These are phyloP conservation scores for Adansonia digitata DNA, from an alignment of 345 rosid genomes.

Conservation along the genomic window DNA sequence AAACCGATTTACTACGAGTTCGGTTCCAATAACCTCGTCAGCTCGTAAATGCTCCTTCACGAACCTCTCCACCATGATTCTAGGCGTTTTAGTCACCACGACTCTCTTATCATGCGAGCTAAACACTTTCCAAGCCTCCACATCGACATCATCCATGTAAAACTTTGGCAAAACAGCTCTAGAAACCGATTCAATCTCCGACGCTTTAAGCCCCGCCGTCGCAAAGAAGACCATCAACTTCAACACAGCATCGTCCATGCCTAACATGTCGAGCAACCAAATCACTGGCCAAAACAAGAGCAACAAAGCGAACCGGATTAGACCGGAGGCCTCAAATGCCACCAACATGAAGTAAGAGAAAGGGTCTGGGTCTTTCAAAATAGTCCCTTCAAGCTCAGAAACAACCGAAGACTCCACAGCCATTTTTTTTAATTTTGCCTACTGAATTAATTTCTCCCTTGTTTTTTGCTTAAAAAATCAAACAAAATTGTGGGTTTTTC, in stretches of 20 bases:
- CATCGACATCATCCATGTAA: conserved; percentile 66
- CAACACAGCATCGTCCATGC: conserved; percentile 41
- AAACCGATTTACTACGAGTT: conserved; percentile 53
- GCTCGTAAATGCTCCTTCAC: conserved; percentile 72
- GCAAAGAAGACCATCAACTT: conserved; percentile 66
- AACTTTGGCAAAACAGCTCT: conserved; percentile 88
- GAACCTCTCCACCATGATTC: conserved; percentile 76
- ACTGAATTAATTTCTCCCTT: background rate
- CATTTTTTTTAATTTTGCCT: background rate
- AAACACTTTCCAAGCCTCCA: conserved; percentile 70
- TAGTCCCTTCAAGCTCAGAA: conserved; percentile 74
- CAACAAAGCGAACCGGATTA: conserved; percentile 59
- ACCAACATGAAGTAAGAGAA: conserved; percentile 89
- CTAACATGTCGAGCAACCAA: conserved; percentile 41
- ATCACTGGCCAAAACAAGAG: conserved; percentile 66
- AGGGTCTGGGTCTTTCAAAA: conserved; percentile 49
- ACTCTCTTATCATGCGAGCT: conserved; percentile 51
- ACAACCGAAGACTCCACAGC: conserved; percentile 47
- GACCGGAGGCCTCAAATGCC: conserved; percentile 82
- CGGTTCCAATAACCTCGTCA: conserved; percentile 70
- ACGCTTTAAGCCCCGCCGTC: conserved; percentile 45
- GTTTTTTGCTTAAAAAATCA: background rate
- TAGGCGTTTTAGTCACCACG: conserved; percentile 67
- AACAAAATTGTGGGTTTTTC: background rate
- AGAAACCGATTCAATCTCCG: conserved; percentile 77